Evolutionary conservation across 1,139 yeast genomes (phyloP).

Genomic region (Nakaseomyces sp.): DNA sequence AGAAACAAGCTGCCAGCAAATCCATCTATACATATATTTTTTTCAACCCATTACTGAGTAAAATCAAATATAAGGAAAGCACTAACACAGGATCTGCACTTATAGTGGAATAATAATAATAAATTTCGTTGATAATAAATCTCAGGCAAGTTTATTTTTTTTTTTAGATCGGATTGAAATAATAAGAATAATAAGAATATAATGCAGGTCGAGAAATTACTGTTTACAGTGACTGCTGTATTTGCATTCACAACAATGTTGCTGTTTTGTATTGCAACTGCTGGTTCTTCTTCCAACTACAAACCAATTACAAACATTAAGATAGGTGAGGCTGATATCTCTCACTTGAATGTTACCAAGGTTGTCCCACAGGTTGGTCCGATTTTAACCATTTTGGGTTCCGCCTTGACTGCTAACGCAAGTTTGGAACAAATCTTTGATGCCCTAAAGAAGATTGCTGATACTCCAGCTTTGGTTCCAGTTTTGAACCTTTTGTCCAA

Average conservation of each 20-base stretch:
- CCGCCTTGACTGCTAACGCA: conserved; percentile 21
- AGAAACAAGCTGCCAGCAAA: no score
- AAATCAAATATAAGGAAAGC: no score
- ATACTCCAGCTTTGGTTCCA: conserved; percentile 25
- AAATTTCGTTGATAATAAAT: no score
- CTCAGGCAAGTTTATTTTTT: no score
- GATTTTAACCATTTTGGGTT: conserved; percentile 23
- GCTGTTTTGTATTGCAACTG: conserved; percentile 21
- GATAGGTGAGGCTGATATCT: conserved; percentile 29
- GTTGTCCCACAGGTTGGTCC: conserved; percentile 27
- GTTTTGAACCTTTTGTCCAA: conserved; percentile 22
- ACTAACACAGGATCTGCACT: no score
- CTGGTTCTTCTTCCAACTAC: conserved; percentile 28
- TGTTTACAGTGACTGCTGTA: conserved; percentile 10
- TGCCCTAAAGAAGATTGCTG: conserved; percentile 21
- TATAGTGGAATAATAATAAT: no score
- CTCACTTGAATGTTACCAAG: conserved; percentile 29
- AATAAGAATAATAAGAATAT: background rate
- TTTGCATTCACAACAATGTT: conserved; percentile 20
- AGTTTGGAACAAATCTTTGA: conserved; percentile 18
- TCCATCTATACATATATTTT: no score
- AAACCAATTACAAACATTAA: conserved; percentile 27
- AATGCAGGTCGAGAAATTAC: conserved; percentile 3
- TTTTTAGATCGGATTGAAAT: no score
- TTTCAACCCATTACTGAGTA: no score